Percentiles rank a stretch among this genome's conserved stretches.
Evolutionary conservation across 495 filamentous ascomycete genomes (phyloP).

Genomic region (Stereocaulon alpinum): DNA sequence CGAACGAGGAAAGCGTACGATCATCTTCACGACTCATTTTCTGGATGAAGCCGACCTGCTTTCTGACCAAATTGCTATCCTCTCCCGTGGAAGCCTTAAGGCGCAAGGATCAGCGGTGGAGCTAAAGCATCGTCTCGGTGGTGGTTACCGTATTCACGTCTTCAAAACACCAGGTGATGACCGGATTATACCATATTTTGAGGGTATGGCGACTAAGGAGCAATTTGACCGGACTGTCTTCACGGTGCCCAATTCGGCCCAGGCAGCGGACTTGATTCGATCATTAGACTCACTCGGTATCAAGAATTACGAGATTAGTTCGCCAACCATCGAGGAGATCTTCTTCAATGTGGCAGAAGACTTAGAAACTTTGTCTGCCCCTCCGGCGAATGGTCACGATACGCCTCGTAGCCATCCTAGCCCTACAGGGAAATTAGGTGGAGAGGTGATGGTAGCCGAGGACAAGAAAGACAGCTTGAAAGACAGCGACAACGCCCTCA

Average conservation of each 20-base stretch:
- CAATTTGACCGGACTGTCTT: constrained; percentile 63
- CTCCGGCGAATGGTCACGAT: background rate
- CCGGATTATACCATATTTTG: constrained; percentile 39
- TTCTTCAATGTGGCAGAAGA: constrained; percentile 77
- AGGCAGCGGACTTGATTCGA: constrained; percentile 56
- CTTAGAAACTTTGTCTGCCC: constrained; percentile 32
- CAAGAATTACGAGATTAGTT: constrained; percentile 63
- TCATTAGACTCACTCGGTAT: constrained; percentile 51
- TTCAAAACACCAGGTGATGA: constrained; percentile 37
- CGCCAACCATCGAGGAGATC: constrained; percentile 80
- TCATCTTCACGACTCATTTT: constrained; percentile 79
- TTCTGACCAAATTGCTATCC: constrained; percentile 66
- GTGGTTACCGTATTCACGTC: constrained; percentile 69
- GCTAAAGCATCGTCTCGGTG: constrained; percentile 57
- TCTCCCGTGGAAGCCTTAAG: constrained; percentile 61
- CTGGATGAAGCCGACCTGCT: constrained; percentile 69
- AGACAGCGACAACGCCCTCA: constrained; percentile 27
- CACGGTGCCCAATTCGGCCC: constrained; percentile 48
- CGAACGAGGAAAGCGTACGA: constrained; percentile 65
- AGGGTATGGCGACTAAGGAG: constrained; percentile 44
- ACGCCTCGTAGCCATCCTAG: background rate
- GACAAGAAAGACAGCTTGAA: constrained; percentile 10
- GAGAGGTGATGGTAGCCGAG: constrained; percentile 13
- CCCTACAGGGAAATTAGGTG: background rate
- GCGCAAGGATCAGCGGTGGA: constrained; percentile 69